phyloP scores from a whole-genome alignment of 2,329 filamentous ascomycete species.

The Dactylellina parvicollis region DNA sequence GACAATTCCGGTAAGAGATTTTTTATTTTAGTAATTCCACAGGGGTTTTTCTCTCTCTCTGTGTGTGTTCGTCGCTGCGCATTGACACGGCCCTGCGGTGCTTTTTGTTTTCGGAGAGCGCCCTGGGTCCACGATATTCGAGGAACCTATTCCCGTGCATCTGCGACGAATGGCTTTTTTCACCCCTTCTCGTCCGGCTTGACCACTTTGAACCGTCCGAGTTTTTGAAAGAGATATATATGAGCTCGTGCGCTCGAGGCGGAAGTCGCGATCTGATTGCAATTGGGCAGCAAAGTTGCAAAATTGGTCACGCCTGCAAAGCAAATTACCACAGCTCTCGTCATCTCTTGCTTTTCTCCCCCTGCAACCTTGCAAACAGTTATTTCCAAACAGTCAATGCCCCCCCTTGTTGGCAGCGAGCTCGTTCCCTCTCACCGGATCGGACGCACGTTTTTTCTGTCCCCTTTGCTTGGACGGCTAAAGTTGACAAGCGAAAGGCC shows the following conservation, averaged over 20 bases:
- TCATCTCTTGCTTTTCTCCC: not conserved
- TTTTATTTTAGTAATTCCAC: slow-evolving; percentile 46
- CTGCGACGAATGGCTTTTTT: too few relatives aligned
- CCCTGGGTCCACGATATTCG: too few relatives aligned
- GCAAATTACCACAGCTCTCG: slow-evolving; percentile 17
- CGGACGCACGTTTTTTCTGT: slow-evolving; percentile 21
- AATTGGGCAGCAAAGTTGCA: not conserved
- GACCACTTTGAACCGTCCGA: not conserved
- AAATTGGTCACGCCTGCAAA: not conserved
- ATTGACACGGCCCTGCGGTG: not conserved
- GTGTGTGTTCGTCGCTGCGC: not conserved
- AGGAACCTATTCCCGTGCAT: too few relatives aligned
- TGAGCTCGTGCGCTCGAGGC: slow-evolving; percentile 12
- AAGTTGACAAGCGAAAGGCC: slow-evolving; percentile 40
- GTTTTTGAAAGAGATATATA: slow-evolving; percentile 19
- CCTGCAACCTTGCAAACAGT: slow-evolving; percentile 22
- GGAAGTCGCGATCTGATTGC: not conserved
- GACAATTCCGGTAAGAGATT: slow-evolving; percentile 13
- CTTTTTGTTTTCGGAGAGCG: too few relatives aligned
- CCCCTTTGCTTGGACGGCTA: slow-evolving; percentile 24
- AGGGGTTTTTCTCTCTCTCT: not conserved
- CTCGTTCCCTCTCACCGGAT: slow-evolving; percentile 1
- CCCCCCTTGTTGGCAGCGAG: slow-evolving; percentile 18
- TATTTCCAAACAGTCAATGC: slow-evolving; percentile 39
- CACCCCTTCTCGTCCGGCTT: too few relatives aligned